phyloP scores from a whole-genome alignment of 2,329 filamentous ascomycete genomes.

The Rhinocladiella similis region DNA sequence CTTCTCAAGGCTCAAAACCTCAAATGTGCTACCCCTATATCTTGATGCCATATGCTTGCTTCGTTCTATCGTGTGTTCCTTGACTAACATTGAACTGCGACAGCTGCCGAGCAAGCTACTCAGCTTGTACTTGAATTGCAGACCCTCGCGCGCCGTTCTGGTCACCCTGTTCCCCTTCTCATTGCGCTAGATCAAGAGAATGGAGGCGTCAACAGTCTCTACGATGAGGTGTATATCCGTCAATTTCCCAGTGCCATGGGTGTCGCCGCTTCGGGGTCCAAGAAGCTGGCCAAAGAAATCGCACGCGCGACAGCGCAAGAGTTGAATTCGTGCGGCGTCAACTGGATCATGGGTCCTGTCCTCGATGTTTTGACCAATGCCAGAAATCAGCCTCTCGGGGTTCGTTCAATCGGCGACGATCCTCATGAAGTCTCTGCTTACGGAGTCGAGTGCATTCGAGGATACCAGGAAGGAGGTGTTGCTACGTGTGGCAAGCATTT shows the following conservation, averaged over 20 bases:
- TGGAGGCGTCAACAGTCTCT: conserved; percentile 94
- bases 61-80: conserved; percentile 5
- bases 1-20: conserved; percentile 65
- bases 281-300: conserved; percentile 81
- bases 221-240: conserved; percentile 91
- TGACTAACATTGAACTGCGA: conserved; percentile 27
- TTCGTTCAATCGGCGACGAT: conserved; percentile 87
- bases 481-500: conserved; percentile 95
- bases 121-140: conserved; percentile 87
- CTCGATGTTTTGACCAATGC: conserved; percentile 93
- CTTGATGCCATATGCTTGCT: conserved; percentile 16
- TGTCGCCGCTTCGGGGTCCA: conserved; percentile 84
- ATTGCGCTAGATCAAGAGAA: conserved; percentile 97
- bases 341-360: conserved; percentile 91
- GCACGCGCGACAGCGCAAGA: conserved; percentile 93
- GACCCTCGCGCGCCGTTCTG: conserved; percentile 84
- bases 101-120: conserved; percentile 89
- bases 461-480: conserved; percentile 86
- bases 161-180: conserved; percentile 82
- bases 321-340: conserved; percentile 88
- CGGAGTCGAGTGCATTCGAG: conserved; percentile 85
- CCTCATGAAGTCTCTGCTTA: conserved; percentile 94
- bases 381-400: conserved; percentile 84
- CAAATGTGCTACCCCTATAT: conserved; percentile 52
- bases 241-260: conserved; percentile 98